Percentiles rank a stretch among this genome's conserved stretches.
These are phyloP conservation scores for Fusarium coicis DNA, from an alignment of 2,329 filamentous ascomycete genomes.

Conservation along the genomic window DNA sequence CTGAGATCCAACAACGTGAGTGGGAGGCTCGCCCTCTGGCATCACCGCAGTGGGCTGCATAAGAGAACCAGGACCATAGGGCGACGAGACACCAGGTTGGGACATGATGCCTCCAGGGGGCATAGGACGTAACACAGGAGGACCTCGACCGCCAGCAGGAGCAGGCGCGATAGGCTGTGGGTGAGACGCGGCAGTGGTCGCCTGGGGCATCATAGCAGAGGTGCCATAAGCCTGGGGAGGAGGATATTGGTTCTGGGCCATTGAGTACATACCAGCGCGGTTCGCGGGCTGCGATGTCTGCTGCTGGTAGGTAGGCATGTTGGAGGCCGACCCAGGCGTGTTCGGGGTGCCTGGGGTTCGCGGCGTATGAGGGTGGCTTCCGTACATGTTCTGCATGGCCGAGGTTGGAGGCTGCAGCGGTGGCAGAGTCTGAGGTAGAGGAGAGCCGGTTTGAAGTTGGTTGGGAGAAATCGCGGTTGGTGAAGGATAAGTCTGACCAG, in stretches of 20 bases:
- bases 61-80: slow-evolving; percentile 68
- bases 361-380: slow-evolving; percentile 69
- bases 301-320: slow-evolving; percentile 65
- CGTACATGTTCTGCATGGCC: slow-evolving; percentile 61
- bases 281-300: slow-evolving; percentile 60
- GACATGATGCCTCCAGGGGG: slow-evolving; percentile 73
- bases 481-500: slow-evolving; percentile 62
- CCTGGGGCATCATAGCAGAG: slow-evolving; percentile 72
- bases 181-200: slow-evolving; percentile 74
- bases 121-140: slow-evolving; percentile 75
- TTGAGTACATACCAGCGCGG: slow-evolving; percentile 63
- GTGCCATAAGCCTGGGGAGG: slow-evolving; percentile 66
- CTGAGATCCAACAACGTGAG: slow-evolving; percentile 94
- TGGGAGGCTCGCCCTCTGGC: slow-evolving; percentile 73
- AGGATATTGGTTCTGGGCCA: slow-evolving; percentile 67
- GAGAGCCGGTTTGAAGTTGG: slow-evolving; percentile 60
- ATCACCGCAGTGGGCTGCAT: slow-evolving; percentile 68
- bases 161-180: slow-evolving; percentile 82
- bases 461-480: slow-evolving; percentile 63
- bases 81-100: slow-evolving; percentile 66
- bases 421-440: slow-evolving; percentile 65
- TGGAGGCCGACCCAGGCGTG: slow-evolving; percentile 65
- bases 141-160: slow-evolving; percentile 66
- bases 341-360: slow-evolving; percentile 72
- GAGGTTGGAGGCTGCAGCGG: slow-evolving; percentile 62